phyloP scores from a whole-genome alignment of 768 basidiomycete species.

The Hygrophoropsis aurantiaca region DNA sequence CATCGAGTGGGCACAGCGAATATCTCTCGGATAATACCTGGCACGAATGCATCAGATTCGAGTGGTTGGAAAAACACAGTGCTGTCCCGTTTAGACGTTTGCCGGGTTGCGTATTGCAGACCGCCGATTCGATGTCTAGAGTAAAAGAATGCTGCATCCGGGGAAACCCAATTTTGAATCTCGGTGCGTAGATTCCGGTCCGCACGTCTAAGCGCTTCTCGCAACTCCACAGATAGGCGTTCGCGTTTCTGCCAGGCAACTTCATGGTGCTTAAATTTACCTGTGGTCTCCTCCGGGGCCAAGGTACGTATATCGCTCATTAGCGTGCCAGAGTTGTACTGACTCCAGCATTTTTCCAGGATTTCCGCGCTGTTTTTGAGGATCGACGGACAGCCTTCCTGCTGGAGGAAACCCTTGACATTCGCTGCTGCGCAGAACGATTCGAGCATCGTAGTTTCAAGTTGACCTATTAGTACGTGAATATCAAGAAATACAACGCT shows the following conservation, averaged over 20 bases:
- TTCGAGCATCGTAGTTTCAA: constrained; percentile 6
- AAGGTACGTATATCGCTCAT: neutral
- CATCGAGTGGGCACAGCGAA: neutral
- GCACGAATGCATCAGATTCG: neutral
- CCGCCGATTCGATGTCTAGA: neutral
- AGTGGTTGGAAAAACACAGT: constrained; percentile 1
- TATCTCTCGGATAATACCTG: constrained; percentile 6
- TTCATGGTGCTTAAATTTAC: neutral
- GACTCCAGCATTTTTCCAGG: neutral
- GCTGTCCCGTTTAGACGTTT: neutral
- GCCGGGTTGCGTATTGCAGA: constrained; percentile 3
- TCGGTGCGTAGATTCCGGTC: neutral
- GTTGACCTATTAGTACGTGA: constrained; percentile 1
- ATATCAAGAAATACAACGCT: neutral
- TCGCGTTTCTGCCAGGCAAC: neutral
- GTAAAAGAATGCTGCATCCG: neutral
- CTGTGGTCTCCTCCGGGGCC: neutral
- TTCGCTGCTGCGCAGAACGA: constrained; percentile 1
- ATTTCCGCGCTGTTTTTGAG: neutral
- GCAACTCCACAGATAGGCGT: neutral
- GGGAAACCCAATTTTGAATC: neutral
- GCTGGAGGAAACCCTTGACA: constrained; percentile 6
- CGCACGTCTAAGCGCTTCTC: neutral
- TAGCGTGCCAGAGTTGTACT: neutral
- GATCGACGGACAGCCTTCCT: neutral